phyloP scores from a whole-genome alignment of 2,329 filamentous ascomycete species.

The Epichloe sibirici region DNA sequence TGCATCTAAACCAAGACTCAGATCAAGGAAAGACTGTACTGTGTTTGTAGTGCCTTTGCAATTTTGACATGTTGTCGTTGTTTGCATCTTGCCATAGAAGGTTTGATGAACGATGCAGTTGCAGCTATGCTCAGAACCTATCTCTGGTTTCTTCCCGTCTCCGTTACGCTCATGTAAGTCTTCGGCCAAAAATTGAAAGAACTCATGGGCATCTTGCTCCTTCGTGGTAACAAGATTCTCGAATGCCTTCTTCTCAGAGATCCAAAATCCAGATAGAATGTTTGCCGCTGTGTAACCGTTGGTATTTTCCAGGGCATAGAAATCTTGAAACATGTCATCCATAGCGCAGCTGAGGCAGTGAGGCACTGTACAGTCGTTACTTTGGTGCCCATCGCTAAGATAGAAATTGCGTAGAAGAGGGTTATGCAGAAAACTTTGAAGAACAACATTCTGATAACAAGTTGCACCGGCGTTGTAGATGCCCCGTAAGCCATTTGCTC shows the following conservation, averaged over 20 bases:
- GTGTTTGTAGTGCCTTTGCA: slow-evolving; percentile 74
- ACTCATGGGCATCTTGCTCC: slow-evolving; percentile 95
- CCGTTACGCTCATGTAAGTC: slow-evolving; percentile 77
- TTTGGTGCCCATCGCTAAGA: slow-evolving; percentile 78
- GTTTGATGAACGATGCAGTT: slow-evolving; percentile 88
- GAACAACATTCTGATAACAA: slow-evolving; percentile 93
- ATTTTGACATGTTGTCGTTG: slow-evolving; percentile 79
- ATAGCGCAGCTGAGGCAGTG: slow-evolving; percentile 59
- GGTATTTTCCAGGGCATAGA: slow-evolving; percentile 61
- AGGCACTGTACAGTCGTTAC: slow-evolving; percentile 52
- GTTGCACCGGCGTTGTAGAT: slow-evolving; percentile 98
- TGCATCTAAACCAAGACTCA: slow-evolving; percentile 76
- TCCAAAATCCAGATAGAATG: slow-evolving; percentile 83
- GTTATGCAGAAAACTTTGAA: slow-evolving; percentile 90
- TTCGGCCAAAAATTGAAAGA: slow-evolving; percentile 90
- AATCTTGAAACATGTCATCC: slow-evolving; percentile 63
- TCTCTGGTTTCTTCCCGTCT: slow-evolving; percentile 51
- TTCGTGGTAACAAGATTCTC: slow-evolving; percentile 77
- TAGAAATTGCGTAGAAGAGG: slow-evolving; percentile 86
- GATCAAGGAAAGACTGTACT: slow-evolving; percentile 80
- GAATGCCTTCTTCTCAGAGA: slow-evolving; percentile 61
- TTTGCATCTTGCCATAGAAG: slow-evolving; percentile 85
- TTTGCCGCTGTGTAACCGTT: slow-evolving; percentile 86
- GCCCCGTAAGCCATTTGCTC: slow-evolving; percentile 76
- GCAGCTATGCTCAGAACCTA: slow-evolving; percentile 53